phyloP scores from a whole-genome alignment of 768 basidiomycete genomes.

The Serpula lacrymans region DNA sequence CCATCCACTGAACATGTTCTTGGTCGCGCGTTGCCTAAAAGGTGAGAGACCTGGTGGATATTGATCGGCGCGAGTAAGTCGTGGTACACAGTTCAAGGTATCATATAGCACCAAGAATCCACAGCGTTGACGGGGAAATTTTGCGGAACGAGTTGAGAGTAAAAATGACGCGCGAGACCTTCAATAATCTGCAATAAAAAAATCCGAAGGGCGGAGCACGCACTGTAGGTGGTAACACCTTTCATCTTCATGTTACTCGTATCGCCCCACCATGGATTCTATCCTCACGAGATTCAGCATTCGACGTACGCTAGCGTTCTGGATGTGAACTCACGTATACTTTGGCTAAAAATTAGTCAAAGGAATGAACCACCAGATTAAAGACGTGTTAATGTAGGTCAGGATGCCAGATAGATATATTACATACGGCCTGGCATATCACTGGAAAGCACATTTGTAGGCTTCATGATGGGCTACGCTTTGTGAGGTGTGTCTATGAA shows the following conservation, averaged over 20 bases:
- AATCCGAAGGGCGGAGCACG: slow-evolving; percentile 29
- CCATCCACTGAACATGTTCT: slow-evolving; percentile 68
- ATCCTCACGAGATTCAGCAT: slow-evolving; percentile 5
- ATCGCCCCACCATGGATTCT: slow-evolving; percentile 95
- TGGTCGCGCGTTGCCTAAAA: slow-evolving; percentile 70
- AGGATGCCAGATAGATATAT: neutral
- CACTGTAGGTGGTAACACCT: slow-evolving; percentile 80
- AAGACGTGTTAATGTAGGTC: no score
- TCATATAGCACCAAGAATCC: no score
- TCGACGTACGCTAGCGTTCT: neutral
- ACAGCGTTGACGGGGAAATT: no score
- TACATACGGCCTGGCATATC: slow-evolving; percentile 85
- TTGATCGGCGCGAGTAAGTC: no score
- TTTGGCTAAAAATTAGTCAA: slow-evolving; percentile 50
- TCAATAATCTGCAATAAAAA: no score
- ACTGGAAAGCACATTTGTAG: slow-evolving; percentile 50
- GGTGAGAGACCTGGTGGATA: slow-evolving; percentile 36
- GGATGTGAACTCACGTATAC: slow-evolving; percentile 62
- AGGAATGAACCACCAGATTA: slow-evolving; percentile 5
- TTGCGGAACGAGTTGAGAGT: no score
- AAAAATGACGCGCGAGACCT: no score
- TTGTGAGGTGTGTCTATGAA: slow-evolving; percentile 4
- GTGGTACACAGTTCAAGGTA: no score
- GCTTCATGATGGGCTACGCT: slow-evolving; percentile 39
- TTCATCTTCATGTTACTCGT: slow-evolving; percentile 63